These are phyloP conservation scores for Phaeosphaeria sp. DNA, from an alignment of 2,329 filamentous ascomycete species.

Conservation along the genomic window DNA sequence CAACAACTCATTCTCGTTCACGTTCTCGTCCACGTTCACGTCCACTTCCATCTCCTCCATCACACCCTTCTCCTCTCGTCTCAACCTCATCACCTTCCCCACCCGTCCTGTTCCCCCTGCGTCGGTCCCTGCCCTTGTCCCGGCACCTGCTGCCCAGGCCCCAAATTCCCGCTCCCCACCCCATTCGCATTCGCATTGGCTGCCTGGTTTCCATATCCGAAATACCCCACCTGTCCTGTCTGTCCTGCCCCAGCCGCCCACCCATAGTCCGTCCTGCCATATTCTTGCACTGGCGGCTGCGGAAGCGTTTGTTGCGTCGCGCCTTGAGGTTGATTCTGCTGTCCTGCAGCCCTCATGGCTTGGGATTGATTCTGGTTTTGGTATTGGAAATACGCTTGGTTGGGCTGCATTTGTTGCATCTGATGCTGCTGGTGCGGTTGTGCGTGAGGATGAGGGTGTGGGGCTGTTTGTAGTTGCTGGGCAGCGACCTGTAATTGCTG, in stretches of 20 bases:
- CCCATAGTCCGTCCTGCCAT: neutral
- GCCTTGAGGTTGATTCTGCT: neutral
- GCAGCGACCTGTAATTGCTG: conserved; percentile 31
- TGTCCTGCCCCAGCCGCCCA: neutral
- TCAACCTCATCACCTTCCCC: neutral
- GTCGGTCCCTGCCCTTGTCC: too few relatives aligned
- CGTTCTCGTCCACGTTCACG: too few relatives aligned
- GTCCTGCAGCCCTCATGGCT: conserved; percentile 5
- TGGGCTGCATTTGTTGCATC: conserved; percentile 2
- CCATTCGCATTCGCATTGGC: neutral
- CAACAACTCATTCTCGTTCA: too few relatives aligned
- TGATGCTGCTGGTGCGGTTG: conserved; percentile 9
- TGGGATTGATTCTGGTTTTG: neutral
- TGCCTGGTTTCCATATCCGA: neutral
- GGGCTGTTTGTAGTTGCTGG: conserved; percentile 23
- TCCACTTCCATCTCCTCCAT: neutral
- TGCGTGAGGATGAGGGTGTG: conserved; percentile 13
- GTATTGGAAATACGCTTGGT: neutral
- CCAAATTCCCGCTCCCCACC: neutral
- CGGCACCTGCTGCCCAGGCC: conserved; percentile 16
- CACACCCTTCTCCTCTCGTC: neutral
- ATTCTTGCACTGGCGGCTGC: neutral
- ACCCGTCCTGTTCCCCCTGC: neutral
- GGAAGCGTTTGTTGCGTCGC: neutral
- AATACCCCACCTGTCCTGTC: neutral